phyloP scores from a whole-genome alignment of 1,284 basidiomycete species.

The Apiotrichum siamense region DNA sequence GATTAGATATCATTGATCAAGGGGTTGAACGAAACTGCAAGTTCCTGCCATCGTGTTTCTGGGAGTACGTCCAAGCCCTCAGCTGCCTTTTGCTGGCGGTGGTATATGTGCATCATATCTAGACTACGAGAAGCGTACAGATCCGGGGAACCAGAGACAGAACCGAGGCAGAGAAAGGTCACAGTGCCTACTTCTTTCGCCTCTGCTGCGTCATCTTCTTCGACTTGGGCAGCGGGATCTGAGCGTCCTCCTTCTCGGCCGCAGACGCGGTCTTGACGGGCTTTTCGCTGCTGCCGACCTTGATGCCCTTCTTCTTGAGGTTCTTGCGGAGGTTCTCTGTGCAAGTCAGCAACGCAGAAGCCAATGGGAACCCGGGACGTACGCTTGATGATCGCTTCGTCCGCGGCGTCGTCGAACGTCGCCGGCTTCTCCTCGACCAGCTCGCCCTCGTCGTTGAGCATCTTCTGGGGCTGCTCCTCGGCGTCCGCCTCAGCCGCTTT shows the following conservation, averaged over 20 bases:
- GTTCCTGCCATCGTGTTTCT: too few species aligned
- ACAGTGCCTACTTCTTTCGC: constrained; percentile 13
- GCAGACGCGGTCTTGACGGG: not conserved
- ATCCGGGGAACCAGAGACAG: not conserved
- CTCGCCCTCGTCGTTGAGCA: constrained; percentile 5
- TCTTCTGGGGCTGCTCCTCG: constrained; percentile 27
- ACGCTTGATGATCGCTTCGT: constrained; percentile 46
- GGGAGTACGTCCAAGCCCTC: too few species aligned
- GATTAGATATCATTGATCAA: too few species aligned
- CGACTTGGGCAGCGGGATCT: constrained; percentile 29
- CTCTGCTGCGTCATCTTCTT: constrained; percentile 36
- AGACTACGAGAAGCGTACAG: constrained; percentile 4
- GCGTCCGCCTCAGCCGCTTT: constrained; percentile 46
- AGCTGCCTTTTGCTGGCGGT: not conserved
- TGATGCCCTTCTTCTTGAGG: constrained; percentile 51
- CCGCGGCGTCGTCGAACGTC: constrained; percentile 45
- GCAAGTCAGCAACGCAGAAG: not conserved
- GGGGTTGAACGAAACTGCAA: too few species aligned
- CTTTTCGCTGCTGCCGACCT: constrained; percentile 37
- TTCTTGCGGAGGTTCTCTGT: constrained; percentile 48
- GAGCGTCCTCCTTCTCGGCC: not conserved
- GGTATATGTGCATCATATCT: constrained; percentile 5
- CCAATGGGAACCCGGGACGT: too few species aligned
- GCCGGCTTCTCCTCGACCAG: constrained; percentile 16
- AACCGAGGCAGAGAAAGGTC: not conserved